phyloP scores from a whole-genome alignment of 139 green algal species.

The Protoeuglena noctilucae region DNA sequence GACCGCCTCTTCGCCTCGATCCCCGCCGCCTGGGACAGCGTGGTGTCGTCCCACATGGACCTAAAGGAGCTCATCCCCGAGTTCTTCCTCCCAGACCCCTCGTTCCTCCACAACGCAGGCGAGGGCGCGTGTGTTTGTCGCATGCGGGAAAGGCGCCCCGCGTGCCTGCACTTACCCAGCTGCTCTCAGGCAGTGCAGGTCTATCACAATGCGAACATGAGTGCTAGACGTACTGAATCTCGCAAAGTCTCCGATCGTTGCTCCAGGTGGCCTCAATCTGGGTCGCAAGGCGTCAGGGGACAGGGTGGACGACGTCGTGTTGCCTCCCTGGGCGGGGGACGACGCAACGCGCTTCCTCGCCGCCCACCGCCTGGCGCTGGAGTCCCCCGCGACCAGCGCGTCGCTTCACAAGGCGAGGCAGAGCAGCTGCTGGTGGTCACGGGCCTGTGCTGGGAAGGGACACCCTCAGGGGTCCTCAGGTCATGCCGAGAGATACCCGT shows the following conservation, averaged over 20 bases:
- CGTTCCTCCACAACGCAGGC: conserved; percentile 4
- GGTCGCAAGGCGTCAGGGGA: conserved; percentile 52
- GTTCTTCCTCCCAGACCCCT: conserved; percentile 56
- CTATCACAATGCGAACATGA: not conserved
- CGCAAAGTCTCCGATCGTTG: conserved; percentile 41
- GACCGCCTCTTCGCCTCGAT: conserved; percentile 78
- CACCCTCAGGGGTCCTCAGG: conserved; percentile 12
- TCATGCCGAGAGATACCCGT: no score
- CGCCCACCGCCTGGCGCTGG: conserved; percentile 13
- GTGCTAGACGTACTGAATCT: not conserved
- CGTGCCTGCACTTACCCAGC: not conserved
- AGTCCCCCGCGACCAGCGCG: not conserved
- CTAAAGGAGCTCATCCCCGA: conserved; percentile 98
- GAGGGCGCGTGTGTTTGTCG: conserved; percentile 5
- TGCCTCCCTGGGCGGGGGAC: conserved; percentile 61
- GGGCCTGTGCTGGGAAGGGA: not conserved
- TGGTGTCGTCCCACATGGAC: conserved; percentile 56
- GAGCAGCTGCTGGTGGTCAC: not conserved
- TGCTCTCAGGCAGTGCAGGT: conserved; percentile 8
- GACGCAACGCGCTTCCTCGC: conserved; percentile 21
- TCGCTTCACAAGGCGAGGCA: not conserved
- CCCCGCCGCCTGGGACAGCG: conserved; percentile 59
- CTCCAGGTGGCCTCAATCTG: conserved; percentile 58
- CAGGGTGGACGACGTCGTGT: conserved; percentile 51
- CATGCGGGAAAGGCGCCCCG: conserved; percentile 4